A percentile compares a stretch with the other conserved stretches of the same genome.
Conservation (phyloP, 192 early-diverging fungal species). For the Mortierella claussenii region DNA sequence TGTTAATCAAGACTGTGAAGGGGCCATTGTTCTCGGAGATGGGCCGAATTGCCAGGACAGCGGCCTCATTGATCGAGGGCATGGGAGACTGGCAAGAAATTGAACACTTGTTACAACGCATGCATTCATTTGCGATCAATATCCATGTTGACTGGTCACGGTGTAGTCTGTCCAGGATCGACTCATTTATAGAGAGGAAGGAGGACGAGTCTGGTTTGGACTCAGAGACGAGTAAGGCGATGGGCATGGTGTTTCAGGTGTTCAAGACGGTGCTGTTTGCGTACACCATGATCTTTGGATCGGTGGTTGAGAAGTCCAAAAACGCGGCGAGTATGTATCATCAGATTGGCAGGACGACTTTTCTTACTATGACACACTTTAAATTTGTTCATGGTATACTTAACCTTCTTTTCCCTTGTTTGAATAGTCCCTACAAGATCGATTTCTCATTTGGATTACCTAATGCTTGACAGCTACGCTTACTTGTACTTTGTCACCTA, state of each 20-base stretch:
- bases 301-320: conserved; percentile 44
- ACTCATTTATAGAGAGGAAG: conserved; percentile 23
- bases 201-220: conserved; percentile 14
- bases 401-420: background rate
- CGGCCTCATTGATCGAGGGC: conserved; percentile 28
- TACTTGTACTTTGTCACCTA: conserved; percentile 62
- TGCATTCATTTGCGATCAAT: conserved; percentile 45
- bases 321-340: background rate
- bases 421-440: conserved; percentile 16
- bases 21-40: conserved; percentile 45
- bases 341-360: background rate
- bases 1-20: conserved; percentile 27
- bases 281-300: conserved; percentile 59
- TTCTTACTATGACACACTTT: background rate
- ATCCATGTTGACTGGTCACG: conserved; percentile 44
- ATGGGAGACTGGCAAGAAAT: conserved; percentile 19
- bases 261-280: conserved; percentile 62
- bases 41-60: conserved; percentile 40
- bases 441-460: conserved; percentile 17
- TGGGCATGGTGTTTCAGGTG: conserved; percentile 53
- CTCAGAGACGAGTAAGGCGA: conserved; percentile 24
- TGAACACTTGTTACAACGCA: conserved; percentile 11
- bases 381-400: too few relatives aligned
- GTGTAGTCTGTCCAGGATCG: conserved; percentile 20
- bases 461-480: conserved; percentile 58